A percentile compares a stretch with the other conserved stretches of the same genome.
Conservation (phyloP, 2,329 filamentous ascomycete species). For the Botryotinia narcissicola region DNA sequence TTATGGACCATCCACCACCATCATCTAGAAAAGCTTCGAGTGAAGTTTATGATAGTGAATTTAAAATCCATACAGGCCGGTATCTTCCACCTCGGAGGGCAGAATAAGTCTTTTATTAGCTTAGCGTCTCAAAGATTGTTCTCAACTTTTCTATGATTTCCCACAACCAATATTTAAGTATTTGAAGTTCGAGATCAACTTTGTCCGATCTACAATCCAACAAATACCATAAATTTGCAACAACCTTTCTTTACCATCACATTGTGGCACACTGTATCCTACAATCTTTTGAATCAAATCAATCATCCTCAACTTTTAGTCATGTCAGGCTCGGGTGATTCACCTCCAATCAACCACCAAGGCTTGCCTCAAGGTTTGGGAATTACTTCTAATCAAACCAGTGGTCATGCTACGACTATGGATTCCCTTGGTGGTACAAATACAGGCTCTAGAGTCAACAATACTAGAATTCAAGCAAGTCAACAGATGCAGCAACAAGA, state of each 20-base stretch:
- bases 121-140: not conserved
- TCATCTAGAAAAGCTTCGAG: not conserved
- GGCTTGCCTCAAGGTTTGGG: slow-evolving; percentile 1
- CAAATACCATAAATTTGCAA: not conserved
- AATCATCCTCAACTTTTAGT: not conserved
- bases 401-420: not conserved
- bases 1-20: not conserved
- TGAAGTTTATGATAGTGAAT: not conserved
- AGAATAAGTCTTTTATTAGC: not conserved
- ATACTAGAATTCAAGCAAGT: not conserved
- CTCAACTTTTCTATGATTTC: not conserved
- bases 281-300: not conserved
- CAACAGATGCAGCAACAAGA: not conserved
- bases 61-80: not conserved
- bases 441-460: not conserved
- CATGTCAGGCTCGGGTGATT: not conserved
- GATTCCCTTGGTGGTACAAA: not conserved
- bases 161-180: not conserved
- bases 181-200: not conserved
- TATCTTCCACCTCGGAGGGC: not conserved
- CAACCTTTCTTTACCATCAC: not conserved
- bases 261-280: not conserved
- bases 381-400: not conserved
- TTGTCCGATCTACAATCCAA: not conserved
- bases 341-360: not conserved